Base-by-base conservation (phyloP, 1,284 basidiomycete species). In the Apiotrichum siamense region DNA sequence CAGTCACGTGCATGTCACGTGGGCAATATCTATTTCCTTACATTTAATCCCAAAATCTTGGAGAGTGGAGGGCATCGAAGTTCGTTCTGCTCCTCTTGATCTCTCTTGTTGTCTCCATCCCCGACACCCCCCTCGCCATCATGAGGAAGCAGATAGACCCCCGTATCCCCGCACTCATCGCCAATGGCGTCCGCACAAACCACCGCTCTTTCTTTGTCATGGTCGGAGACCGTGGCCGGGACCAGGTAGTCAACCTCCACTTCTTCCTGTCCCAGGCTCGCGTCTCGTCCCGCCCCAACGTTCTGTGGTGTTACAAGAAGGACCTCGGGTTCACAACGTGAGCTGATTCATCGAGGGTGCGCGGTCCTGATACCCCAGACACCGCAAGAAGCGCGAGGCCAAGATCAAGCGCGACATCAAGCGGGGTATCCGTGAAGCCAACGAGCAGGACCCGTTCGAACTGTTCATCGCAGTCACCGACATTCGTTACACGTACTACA, bases 381-480 rank as follows among this genome's bases (percentile, higher is more conserved):
- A 98, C 75, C 86, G 94, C 42, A 97, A 97, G 78, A 97, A 97
- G 75, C 81, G 90, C 41, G 92, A 96, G 73, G 86, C 86, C 33
- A 96, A 92, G 76, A 91, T 96, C 64, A 97, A 94, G 74, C 79
- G 88, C 52, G 90, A 97, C 68, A 84, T 94, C 35, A 96, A 97
- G 75, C 83, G 90, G 25, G 93, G 94, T 7, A 83, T 93, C 42
- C 81, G 94, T 21, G 94, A 99, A 65, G 84, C 88, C 23, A 94
- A 94, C 67, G 90, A 97, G 53, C 90, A 94, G 70, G 85, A 90
- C 70, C 94, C 96, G 1, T 98, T 99, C 67, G 96, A 98, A 77
- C 88, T 98, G 49, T 98, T 99, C 67, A 86, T 98, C 23, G 88
- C 89, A 3, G 91, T 97, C n/a, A 98, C 96, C 9, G 94, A 99